Evolutionary conservation across 805 yeast species (phyloP).

Genomic region (Saturnispora sanitii): DNA sequence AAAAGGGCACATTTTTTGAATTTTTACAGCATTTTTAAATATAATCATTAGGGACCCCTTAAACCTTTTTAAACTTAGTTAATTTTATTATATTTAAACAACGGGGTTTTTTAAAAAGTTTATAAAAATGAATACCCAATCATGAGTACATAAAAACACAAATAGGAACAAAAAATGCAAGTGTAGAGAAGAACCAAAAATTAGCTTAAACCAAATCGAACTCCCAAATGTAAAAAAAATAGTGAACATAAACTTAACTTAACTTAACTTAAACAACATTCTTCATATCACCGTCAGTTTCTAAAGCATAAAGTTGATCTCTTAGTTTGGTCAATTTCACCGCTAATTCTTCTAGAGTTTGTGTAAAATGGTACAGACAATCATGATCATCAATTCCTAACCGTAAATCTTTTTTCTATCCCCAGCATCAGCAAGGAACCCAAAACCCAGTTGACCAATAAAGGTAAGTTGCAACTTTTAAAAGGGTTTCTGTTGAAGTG

Average conservation of each 20-base stretch:
- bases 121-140: not conserved
- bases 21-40: no score
- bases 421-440: conserved; percentile 66
- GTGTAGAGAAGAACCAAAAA: not conserved
- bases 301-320: conserved; percentile 2
- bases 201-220: no score
- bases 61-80: no score
- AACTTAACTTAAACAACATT: no score
- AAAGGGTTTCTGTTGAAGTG: conserved; percentile 59
- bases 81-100: no score
- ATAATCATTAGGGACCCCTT: no score
- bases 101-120: no score
- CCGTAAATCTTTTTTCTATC: conserved; percentile 90
- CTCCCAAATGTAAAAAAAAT: not conserved
- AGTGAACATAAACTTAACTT: not conserved
- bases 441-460: conserved; percentile 81
- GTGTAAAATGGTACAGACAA: conserved; percentile 70
- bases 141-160: no score
- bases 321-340: conserved; percentile 45
- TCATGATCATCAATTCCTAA: conserved; percentile 75
- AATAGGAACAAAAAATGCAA: not conserved
- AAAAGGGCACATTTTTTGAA: no score
- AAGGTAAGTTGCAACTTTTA: conserved; percentile 86
- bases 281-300: conserved; percentile 1
- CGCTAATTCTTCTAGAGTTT: conserved; percentile 87